Evolutionary conservation across 1,139 yeast species (phyloP).

Genomic region (Candida labiduridarum): DNA sequence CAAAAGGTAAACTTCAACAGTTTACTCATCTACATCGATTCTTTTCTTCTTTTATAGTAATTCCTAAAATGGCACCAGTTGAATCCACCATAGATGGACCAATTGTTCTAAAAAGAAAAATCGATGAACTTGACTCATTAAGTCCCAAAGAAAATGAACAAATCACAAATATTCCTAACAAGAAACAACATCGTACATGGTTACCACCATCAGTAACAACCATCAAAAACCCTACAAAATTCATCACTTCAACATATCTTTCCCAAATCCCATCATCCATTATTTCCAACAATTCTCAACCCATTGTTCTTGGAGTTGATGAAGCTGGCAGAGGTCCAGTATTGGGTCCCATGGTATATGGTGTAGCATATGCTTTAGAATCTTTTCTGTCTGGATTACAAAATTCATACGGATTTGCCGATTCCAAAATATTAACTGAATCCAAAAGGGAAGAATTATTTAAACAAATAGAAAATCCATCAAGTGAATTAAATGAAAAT

Average conservation of each 20-base stretch:
- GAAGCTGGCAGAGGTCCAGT: conserved; percentile 99
- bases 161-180: neutral
- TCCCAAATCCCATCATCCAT: conserved; percentile 33
- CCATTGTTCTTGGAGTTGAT: conserved; percentile 80
- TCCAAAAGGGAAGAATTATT: conserved; percentile 65
- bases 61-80: no score
- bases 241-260: conserved; percentile 38
- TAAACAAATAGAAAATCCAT: conserved; percentile 51
- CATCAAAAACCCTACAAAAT: conserved; percentile 26
- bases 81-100: no score
- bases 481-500: conserved; percentile 50
- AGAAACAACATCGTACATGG: conserved; percentile 10
- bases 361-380: conserved; percentile 73
- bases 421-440: conserved; percentile 85
- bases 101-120: no score
- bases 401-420: conserved; percentile 78
- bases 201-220: conserved; percentile 35
- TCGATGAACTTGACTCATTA: no score
- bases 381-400: conserved; percentile 54
- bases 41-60: no score
- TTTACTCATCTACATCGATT: no score
- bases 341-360: conserved; percentile 96
- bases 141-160: no score
- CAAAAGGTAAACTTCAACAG: no score
- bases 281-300: conserved; percentile 18